A percentile compares a stretch with the other conserved stretches of the same genome.
Conservation (phyloP, 1,139 yeast genomes). For the Saccharomyces hybrid region DNA sequence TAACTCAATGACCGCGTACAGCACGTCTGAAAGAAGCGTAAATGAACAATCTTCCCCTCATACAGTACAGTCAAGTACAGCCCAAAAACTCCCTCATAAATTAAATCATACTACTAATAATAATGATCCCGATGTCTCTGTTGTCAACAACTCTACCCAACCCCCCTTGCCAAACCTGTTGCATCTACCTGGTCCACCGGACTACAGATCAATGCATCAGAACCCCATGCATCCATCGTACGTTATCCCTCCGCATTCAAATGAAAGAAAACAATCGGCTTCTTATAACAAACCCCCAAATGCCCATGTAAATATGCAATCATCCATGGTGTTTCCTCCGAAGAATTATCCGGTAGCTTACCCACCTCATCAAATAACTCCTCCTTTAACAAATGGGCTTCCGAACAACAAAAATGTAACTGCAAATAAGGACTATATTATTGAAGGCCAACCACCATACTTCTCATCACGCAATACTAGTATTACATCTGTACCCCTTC, state of each 20-base stretch:
- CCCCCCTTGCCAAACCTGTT: neutral
- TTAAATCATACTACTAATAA: neutral
- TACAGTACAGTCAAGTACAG: neutral
- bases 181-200: neutral
- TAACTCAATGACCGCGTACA: neutral
- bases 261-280: neutral
- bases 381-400: neutral
- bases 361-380: neutral
- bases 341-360: neutral
- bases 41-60: neutral
- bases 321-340: neutral
- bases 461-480: neutral
- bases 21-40: neutral
- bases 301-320: neutral
- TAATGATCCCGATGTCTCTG: neutral
- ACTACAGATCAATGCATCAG: neutral
- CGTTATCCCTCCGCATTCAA: neutral
- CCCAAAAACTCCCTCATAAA: neutral
- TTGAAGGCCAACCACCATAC: neutral
- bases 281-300: neutral
- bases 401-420: neutral
- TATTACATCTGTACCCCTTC: neutral
- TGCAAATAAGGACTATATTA: neutral
- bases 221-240: neutral
- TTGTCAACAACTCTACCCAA: neutral